Evolutionary conservation across 148 eudicot species (phyloP).

Genomic region (Diospyros kaki): DNA sequence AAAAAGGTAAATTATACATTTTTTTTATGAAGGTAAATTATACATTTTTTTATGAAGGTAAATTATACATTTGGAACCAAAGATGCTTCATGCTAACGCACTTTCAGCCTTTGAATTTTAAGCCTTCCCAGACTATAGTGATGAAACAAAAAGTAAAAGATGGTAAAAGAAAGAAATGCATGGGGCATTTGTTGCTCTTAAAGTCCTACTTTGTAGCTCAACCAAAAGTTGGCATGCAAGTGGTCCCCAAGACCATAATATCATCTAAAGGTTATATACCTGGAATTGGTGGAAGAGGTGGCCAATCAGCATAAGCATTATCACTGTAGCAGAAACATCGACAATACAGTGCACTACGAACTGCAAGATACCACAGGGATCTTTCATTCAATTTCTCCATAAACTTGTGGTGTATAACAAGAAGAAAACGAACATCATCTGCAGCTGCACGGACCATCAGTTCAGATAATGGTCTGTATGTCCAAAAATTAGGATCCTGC

Average conservation of each 20-base stretch:
- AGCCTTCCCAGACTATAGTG: neutral
- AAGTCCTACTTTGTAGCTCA: neutral
- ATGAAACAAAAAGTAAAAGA: too few species aligned
- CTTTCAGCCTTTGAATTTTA: neutral
- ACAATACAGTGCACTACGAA: constrained; percentile 87
- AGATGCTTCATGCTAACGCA: neutral
- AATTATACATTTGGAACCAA: neutral
- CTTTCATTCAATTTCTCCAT: constrained; percentile 63
- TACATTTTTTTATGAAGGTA: neutral
- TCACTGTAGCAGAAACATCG: constrained; percentile 80
- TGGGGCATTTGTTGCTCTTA: neutral
- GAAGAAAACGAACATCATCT: constrained; percentile 94
- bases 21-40: neutral
- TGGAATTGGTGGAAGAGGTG: constrained; percentile 73
- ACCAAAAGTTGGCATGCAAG: neutral
- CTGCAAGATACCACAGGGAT: constrained; percentile 81
- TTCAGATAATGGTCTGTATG: constrained; percentile 78
- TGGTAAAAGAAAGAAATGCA: too few species aligned
- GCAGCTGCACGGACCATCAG: constrained; percentile 92
- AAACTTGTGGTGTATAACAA: constrained; percentile 73
- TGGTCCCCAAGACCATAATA: neutral
- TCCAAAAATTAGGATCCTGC: constrained; percentile 89
- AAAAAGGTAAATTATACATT: neutral
- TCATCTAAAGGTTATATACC: constrained; percentile 32
- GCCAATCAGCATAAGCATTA: constrained; percentile 70